These are phyloP conservation scores for Penicillium concentricum DNA, from an alignment of 2,329 filamentous ascomycete species.

Conservation along the genomic window DNA sequence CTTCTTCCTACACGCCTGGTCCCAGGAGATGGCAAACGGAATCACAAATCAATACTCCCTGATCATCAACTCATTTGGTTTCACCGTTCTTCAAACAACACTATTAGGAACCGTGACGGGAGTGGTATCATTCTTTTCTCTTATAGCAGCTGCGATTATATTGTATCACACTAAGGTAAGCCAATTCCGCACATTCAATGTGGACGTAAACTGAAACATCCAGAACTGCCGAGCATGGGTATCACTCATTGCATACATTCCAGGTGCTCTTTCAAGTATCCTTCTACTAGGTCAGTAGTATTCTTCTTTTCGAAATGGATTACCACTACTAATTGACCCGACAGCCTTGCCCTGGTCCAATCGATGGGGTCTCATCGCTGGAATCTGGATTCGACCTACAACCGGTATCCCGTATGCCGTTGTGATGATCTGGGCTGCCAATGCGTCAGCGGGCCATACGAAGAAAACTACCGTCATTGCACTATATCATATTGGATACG, in stretches of 20 bases:
- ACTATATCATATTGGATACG: conserved; percentile 35
- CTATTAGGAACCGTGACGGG: conserved; percentile 26
- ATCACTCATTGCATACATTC: conserved; percentile 35
- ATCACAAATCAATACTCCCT: conserved; percentile 47
- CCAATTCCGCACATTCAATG: not conserved
- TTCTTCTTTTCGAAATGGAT: not conserved
- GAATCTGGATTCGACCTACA: conserved; percentile 42
- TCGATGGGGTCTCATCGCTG: conserved; percentile 36
- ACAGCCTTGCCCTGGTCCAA: conserved; percentile 38
- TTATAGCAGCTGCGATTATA: conserved; percentile 29
- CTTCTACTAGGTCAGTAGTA: conserved; percentile 27
- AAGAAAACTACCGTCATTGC: conserved; percentile 43
- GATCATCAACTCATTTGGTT: conserved; percentile 48
- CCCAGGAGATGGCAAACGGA: conserved; percentile 35
- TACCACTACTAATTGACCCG: not conserved
- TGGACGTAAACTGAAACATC: not conserved
- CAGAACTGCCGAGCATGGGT: conserved; percentile 19
- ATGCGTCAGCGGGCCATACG: conserved; percentile 42
- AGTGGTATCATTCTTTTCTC: conserved; percentile 27
- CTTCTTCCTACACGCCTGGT: conserved; percentile 37
- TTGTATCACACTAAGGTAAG: conserved; percentile 30
- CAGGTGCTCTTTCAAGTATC: conserved; percentile 38
- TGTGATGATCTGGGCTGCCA: conserved; percentile 43
- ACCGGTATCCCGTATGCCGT: conserved; percentile 40
- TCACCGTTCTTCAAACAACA: conserved; percentile 30